phyloP scores from a whole-genome alignment of 345 rosid genomes.

The Syzygium aromaticum region DNA sequence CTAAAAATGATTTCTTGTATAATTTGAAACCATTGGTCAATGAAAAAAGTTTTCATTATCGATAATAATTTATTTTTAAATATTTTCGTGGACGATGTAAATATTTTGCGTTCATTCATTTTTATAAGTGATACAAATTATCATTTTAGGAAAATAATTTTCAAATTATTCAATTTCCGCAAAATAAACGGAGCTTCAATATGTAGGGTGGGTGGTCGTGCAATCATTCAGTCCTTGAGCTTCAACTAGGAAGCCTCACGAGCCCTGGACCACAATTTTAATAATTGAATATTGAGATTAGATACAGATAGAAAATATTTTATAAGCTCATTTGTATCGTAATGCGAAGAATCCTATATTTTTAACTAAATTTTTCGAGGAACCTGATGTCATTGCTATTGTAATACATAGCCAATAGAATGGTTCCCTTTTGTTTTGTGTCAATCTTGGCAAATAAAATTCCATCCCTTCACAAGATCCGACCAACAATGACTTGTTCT shows the following conservation, averaged over 20 bases:
- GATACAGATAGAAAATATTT: not conserved
- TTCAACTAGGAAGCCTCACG: not conserved
- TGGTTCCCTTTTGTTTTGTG: slow-evolving; percentile 11
- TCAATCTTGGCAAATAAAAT: not conserved
- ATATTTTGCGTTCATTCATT: not conserved
- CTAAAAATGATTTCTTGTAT: not conserved
- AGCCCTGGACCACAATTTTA: not conserved
- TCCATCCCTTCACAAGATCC: slow-evolving; percentile 4
- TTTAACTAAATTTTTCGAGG: not conserved
- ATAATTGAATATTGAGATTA: not conserved
- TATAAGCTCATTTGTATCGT: not conserved
- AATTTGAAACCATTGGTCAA: not conserved
- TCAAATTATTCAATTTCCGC: not conserved
- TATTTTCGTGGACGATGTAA: not conserved
- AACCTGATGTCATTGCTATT: not conserved
- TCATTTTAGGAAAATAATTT: not conserved
- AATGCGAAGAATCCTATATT: not conserved
- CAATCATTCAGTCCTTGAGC: not conserved
- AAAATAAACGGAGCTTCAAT: not conserved
- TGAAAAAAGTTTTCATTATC: not conserved
- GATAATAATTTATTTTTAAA: not conserved
- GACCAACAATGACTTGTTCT: slow-evolving; percentile 19
- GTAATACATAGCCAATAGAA: not conserved
- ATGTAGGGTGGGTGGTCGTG: no score
- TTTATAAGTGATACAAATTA: not conserved